A percentile compares a stretch with the other conserved stretches of the same genome.
These are phyloP conservation scores for Venturia nashicola DNA, from an alignment of 2,329 filamentous ascomycete species.

Conservation along the genomic window DNA sequence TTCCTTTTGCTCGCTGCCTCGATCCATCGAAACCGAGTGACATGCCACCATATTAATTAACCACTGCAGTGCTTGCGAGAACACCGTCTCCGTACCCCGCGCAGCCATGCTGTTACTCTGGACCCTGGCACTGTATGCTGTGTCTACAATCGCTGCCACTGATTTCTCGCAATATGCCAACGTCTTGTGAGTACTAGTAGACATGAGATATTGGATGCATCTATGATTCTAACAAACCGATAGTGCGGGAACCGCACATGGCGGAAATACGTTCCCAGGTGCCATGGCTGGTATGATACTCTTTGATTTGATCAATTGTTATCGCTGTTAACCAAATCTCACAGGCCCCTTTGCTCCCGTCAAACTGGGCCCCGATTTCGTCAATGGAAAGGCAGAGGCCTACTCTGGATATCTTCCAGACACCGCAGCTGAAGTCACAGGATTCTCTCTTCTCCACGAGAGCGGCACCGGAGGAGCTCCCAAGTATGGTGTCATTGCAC, in stretches of 20 bases:
- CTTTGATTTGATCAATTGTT: not conserved
- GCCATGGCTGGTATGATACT: conserved; percentile 19
- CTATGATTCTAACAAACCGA: not conserved
- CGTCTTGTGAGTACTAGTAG: conserved; percentile 19
- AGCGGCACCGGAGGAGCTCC: conserved; percentile 11
- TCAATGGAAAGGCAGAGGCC: conserved; percentile 19
- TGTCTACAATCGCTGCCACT: not conserved
- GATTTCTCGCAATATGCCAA: conserved; percentile 23
- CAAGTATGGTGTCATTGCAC: conserved; percentile 22
- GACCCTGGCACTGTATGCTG: not conserved
- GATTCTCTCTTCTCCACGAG: conserved; percentile 20
- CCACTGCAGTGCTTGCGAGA: not conserved
- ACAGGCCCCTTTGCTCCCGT: conserved; percentile 24
- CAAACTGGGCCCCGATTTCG: conserved; percentile 24
- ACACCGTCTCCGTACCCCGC: not conserved
- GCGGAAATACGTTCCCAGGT: conserved; percentile 26
- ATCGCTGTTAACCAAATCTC: not conserved
- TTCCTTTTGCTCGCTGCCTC: not conserved
- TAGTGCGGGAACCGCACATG: conserved; percentile 19
- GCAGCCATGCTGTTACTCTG: not conserved
- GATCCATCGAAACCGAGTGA: not conserved
- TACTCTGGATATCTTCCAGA: conserved; percentile 22
- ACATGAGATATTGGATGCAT: not conserved
- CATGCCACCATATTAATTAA: not conserved
- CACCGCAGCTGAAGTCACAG: conserved; percentile 19